Evolutionary conservation across 345 rosid species (phyloP), one percentile per base, ranked within the genome.

Genomic region (Brassica nigra): DNA sequence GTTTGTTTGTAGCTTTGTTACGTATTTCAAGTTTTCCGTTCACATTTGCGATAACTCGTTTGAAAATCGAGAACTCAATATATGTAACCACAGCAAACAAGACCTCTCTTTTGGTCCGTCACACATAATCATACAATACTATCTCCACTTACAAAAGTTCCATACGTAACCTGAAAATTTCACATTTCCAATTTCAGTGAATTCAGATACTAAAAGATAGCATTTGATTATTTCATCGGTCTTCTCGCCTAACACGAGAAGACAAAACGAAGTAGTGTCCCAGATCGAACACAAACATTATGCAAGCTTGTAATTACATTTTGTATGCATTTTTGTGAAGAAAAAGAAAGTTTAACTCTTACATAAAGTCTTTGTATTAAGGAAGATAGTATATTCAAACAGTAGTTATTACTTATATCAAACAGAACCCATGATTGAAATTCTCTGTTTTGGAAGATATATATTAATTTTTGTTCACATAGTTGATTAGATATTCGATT

Each of bases 211-310:
- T 7, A 49, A 20, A 64, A 31, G 63, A 6, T 47, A 52, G 10
- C 10, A 68, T 70, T 69, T 33, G 28, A 62, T 29, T 37, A 27
- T 8, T 68, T 74, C 7, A 14, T 49, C n/a, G 55, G 55, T 42
- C 64, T 67, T 28, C 70, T 10, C 69, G 74, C 75, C 83, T 74
- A 74, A 49, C 83, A 74, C 79, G 36, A 79, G 70, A 74, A 68
- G 75, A 79, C 79, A 74, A 80, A 74, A 62, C 31, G 36, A 62
- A 49, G 66, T 74, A 62, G 78, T 73, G 82, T 68, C 78, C 75
- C 34, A 47, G 67, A 78, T 78, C 58, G 64, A 71, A 29, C 66
- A 71, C 27, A 54, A 34, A 20, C 52, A 66, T 39, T 72, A 49
- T 73, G 61, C 30, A 59, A 66, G 4, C 23, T 61, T 28, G 68